Evolutionary conservation across 345 rosid genomes (phyloP), one percentile per base, ranked within the genome.

Genomic region (Murraya koenigii): DNA sequence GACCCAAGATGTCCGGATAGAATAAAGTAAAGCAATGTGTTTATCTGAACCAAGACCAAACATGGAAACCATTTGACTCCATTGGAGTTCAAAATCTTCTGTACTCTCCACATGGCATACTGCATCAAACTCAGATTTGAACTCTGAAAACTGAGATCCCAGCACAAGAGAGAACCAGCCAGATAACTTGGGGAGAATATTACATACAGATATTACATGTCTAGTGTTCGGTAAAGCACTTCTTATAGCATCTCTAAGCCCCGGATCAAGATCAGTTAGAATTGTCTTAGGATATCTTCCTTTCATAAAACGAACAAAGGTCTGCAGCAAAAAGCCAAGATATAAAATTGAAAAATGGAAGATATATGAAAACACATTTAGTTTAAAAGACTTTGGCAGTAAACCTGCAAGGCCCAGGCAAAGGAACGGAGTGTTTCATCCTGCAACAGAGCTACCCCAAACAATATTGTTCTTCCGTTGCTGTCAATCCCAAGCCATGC

Each of bases 321-420:
- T 77, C 86, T 84, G 77, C 69, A 79, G 15, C 28, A 58, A 62
- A 71, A 35, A 36, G 49, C 0, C 25, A 49, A 75, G 26, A 22
- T 64, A 75, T 65, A 47, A n/a, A 70, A 32, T 60, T 20, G 3
- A 30, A 25, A 33, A 44, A 75, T 3, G 61, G 26, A 73, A 56
- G 65, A 49, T 32, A 35, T 26, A 54, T 25, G 56, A 41, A 79
- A 28, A 32, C 8, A 63, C 32, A 14, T 54, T 49, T 61, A 52
- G 55, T 44, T 30, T 54, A 32, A 56, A 23, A 35, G 56, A 22
- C 33, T n/a, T 69, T 62, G 69, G 75, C 20, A 54, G 39, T 56
- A 65, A 83, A 87, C 84, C 86, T 81, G 87, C 69, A 87, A 71
- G 25, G 86, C 87, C 89, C 89, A 87, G 32, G 83, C 72, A 81